These are phyloP conservation scores for Pichia sp. DNA, from an alignment of 1,139 yeast genomes.

Conservation along the genomic window DNA sequence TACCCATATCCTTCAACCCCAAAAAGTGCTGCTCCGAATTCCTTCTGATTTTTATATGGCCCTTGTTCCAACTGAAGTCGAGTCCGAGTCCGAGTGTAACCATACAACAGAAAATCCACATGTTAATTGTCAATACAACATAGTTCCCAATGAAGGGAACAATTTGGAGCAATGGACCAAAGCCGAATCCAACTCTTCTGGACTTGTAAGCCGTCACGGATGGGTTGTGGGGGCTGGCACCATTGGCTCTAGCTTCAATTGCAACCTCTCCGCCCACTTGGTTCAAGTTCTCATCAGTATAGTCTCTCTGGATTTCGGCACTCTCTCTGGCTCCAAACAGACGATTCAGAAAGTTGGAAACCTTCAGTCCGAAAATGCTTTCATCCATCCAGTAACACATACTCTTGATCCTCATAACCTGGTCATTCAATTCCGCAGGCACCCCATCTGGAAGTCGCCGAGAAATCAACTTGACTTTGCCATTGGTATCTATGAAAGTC, in stretches of 20 bases:
- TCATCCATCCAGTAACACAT: conserved; percentile 65
- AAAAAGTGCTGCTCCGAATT: neutral
- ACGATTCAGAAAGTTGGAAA: conserved; percentile 6
- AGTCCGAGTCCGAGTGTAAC: conserved; percentile 43
- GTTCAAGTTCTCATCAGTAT: neutral
- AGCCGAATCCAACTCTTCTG: conserved; percentile 46
- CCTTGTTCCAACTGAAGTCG: conserved; percentile 33
- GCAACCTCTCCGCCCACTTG: neutral
- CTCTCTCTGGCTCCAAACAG: conserved; percentile 9
- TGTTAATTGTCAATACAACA: conserved; percentile 36
- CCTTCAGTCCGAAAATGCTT: conserved; percentile 51
- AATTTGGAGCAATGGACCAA: conserved; percentile 68
- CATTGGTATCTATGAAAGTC: neutral
- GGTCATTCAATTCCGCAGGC: neutral
- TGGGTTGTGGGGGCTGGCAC: neutral
- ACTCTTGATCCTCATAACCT: conserved; percentile 32
- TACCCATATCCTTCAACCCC: conserved; percentile 34
- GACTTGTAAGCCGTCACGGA: neutral
- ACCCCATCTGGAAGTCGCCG: conserved; percentile 9
- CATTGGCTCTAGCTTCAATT: neutral
- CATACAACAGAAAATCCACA: conserved; percentile 48
- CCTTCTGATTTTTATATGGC: neutral
- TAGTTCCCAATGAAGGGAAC: conserved; percentile 45
- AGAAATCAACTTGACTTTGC: neutral
- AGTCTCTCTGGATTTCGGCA: conserved; percentile 1